Base-by-base conservation (phyloP, 139 green algal species). In the Ulvella scutata region DNA sequence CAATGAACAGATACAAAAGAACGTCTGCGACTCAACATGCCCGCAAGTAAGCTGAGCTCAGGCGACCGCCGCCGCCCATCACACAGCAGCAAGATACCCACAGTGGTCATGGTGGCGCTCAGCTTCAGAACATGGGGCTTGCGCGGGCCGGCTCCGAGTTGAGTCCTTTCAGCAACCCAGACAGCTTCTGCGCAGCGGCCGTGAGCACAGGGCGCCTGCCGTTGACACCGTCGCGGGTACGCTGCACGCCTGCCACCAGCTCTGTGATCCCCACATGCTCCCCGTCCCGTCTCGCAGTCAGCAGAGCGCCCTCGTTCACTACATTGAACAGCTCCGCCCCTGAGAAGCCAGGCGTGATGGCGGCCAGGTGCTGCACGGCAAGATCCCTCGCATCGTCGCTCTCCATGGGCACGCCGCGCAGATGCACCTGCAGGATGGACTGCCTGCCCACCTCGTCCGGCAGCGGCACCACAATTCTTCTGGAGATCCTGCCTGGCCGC, bases 261-360 rank as follows among this genome's bases (percentile, higher is more conserved):
- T 97, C 92, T 1, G 73, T 2, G 37, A 92, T 43, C 0, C 67
- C 80, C 61, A 95, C 83, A 1, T 76, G 36, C 7, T 90, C 84
- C 23, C 72, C 72, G 13, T 59, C 72, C 26, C 82, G 74, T 17
- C 93, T 76, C 1, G 83, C 92, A 9, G 90, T 88, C 75, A 98
- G 79, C 74, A 97, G 79, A 2, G 88, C 83, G 2, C 87, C 92
- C 83, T 98, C 93, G 73, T 98, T 97, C 38, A 96, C 88, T 77
- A 97, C 85, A 76, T 98, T 97, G 20, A 89, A 86, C 76, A 98
- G 85, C 81, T 98, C 92, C n/a, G 94, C 94, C 38, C 94, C 93
- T 43, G 67, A 79, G 73, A 82, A 85, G 44, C 81, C 81, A 38
- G 74, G 73, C 0, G 81, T 83, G n/a, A 81, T 38, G 29, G 62